Percentiles rank a stretch among this genome's conserved stretches.
Evolutionary conservation across 179 eudicot genomes (phyloP).

Genomic region (Beta lomatogona): DNA sequence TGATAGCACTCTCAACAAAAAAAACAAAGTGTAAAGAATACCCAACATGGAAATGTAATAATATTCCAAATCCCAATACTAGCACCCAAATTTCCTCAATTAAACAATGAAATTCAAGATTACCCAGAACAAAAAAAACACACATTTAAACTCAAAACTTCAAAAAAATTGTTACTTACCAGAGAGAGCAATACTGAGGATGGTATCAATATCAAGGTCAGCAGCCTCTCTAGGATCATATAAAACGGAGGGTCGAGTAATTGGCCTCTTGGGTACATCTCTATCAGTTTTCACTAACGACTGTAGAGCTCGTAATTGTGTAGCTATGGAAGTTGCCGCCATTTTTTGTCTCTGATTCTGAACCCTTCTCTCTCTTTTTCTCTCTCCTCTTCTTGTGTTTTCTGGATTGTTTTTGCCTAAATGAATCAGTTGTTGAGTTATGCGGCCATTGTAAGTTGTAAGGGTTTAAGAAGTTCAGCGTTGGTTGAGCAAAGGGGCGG

Average conservation of each 20-base stretch:
- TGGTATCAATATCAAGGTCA: slow-evolving; percentile 73
- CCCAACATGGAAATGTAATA: too few species aligned
- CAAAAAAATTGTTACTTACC: slow-evolving; percentile 35
- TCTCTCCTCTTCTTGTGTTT: neutral
- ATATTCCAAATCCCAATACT: neutral
- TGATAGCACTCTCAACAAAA: neutral
- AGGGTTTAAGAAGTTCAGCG: neutral
- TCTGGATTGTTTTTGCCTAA: too few species aligned
- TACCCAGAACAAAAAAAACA: slow-evolving; percentile 1
- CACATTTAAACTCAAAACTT: neutral
- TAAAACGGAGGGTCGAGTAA: slow-evolving; percentile 77
- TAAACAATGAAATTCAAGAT: neutral
- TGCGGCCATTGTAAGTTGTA: slow-evolving; percentile 1
- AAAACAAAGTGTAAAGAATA: neutral
- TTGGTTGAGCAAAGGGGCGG: neutral
- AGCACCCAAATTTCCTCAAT: neutral
- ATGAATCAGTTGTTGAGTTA: neutral
- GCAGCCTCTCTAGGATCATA: slow-evolving; percentile 83
- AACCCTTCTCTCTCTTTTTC: neutral
- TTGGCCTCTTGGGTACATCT: slow-evolving; percentile 58
- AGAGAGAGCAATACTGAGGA: slow-evolving; percentile 50
- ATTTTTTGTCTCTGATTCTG: neutral
- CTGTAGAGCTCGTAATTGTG: slow-evolving; percentile 60
- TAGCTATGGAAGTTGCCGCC: slow-evolving; percentile 50
- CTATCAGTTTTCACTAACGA: slow-evolving; percentile 43